phyloP scores from a whole-genome alignment of 495 filamentous ascomycete species.

The Tuber brumale region DNA sequence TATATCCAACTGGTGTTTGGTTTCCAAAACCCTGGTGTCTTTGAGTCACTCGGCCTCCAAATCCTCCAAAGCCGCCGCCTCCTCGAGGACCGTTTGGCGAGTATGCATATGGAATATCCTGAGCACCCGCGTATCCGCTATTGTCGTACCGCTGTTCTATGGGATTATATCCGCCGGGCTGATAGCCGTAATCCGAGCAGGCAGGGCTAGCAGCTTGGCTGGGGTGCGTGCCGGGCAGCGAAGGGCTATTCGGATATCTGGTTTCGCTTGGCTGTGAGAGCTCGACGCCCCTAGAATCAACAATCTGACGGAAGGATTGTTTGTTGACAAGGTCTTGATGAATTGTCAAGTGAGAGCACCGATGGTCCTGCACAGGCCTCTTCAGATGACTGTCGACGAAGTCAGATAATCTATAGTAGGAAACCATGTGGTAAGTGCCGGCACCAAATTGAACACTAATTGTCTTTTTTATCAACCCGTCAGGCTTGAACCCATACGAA shows the following conservation, averaged over 20 bases:
- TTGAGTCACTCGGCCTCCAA: background rate
- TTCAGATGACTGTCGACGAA: conserved; percentile 57
- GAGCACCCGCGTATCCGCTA: background rate
- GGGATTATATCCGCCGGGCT: background rate
- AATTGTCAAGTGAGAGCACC: conserved; percentile 50
- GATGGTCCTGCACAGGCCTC: conserved; percentile 55
- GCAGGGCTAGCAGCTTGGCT: background rate
- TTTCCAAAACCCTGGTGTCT: background rate
- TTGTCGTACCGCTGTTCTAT: background rate
- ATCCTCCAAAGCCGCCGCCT: background rate
- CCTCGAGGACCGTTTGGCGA: background rate
- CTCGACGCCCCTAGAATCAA: conserved; percentile 53
- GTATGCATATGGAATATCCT: conserved; percentile 5
- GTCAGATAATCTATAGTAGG: conserved; percentile 77
- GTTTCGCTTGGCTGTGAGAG: conserved; percentile 37
- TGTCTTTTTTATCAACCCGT: conserved; percentile 85
- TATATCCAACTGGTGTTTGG: conserved; percentile 1
- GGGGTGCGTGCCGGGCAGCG: conserved; percentile 42
- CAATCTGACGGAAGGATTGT: conserved; percentile 63
- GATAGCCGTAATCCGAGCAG: background rate
- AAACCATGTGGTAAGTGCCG: conserved; percentile 73
- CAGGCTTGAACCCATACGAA: conserved; percentile 78
- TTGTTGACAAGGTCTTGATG: conserved; percentile 55
- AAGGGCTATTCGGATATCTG: conserved; percentile 2
- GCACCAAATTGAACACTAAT: conserved; percentile 67